Evolutionary conservation across 1,139 yeast genomes (phyloP).

Genomic region (Geotrichum carabidarum): DNA sequence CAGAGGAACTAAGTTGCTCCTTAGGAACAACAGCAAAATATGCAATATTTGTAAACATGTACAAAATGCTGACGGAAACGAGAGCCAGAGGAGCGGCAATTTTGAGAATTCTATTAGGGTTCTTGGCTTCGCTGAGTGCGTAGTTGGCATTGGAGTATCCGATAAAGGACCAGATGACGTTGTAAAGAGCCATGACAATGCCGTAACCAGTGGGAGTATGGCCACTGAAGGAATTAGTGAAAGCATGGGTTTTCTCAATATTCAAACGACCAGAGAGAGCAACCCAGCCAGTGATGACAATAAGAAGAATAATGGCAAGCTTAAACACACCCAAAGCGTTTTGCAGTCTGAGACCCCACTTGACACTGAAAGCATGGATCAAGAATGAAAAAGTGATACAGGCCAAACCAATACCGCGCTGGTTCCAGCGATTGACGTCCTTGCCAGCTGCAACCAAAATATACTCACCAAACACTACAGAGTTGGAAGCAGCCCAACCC

Average conservation of each 20-base stretch:
- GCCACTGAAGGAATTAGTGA: slow-evolving; percentile 57
- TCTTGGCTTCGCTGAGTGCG: slow-evolving; percentile 71
- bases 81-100: slow-evolving; percentile 72
- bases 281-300: slow-evolving; percentile 74
- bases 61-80: slow-evolving; percentile 52
- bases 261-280: slow-evolving; percentile 63
- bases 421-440: slow-evolving; percentile 67
- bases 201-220: slow-evolving; percentile 66
- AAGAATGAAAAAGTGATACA: slow-evolving; percentile 69
- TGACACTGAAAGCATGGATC: slow-evolving; percentile 57
- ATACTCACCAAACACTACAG: slow-evolving; percentile 48
- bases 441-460: slow-evolving; percentile 64
- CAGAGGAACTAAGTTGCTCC: slow-evolving; percentile 54
- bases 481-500: slow-evolving; percentile 84
- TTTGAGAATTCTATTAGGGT: slow-evolving; percentile 63
- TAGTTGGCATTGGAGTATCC: slow-evolving; percentile 61
- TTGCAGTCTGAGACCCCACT: slow-evolving; percentile 62
- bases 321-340: slow-evolving; percentile 69
- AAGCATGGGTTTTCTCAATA: slow-evolving; percentile 52
- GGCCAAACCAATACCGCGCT: slow-evolving; percentile 68
- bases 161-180: slow-evolving; percentile 71
- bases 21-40: slow-evolving; percentile 74
- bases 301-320: slow-evolving; percentile 59
- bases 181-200: slow-evolving; percentile 69
- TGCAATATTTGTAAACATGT: slow-evolving; percentile 64